Evolutionary conservation across 2,329 filamentous ascomycete species (phyloP), one percentile per base, ranked within the genome.

Genomic region (Phialophora verrucosa): DNA sequence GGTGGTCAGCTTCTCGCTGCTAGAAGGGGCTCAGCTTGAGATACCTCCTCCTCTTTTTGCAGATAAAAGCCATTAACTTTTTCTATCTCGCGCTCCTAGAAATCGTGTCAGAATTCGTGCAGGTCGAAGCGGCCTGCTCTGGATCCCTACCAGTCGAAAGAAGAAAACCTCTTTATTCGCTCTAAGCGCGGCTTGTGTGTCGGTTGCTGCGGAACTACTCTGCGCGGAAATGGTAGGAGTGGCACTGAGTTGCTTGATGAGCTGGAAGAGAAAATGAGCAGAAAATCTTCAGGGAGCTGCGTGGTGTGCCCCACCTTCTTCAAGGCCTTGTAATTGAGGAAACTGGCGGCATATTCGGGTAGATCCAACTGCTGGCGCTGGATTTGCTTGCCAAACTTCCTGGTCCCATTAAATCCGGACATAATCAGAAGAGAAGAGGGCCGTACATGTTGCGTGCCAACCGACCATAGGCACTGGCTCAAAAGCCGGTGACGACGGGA

Each of bases 331-430:
- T 99, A 99, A 82, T 99, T 97, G 74, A 98, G 93, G 78, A 99
- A 99, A 81, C 93, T 97, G 71, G 94, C 93, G 69, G 95, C 94
- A 90, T 99, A 99, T 86, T 99, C 95, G 67, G 95, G 95, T 67
- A 99, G 93, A 79, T 99, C 95, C 76, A 99, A 91, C 86, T 99
- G 95, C 78, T 93, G 90, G 84, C 97, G 97, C 84, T 98, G 95
- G 73, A 99, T 97, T 79, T 97, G 92, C 85, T 99, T 99, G 80
- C 95, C 95, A 84, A 99, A 99, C 87, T 99, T 99, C 95, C 94
- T 99, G 75, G 50, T 68, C 56, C 35, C 47, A 64, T 71, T 65
- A 70, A 63, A 64, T 27, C 42, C 42, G 47, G 14, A 50, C 25
- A 47, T 62, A 54, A 57, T 31, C 57, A 51, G 7, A 65, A 59